phyloP scores from a whole-genome alignment of 2,329 filamentous ascomycete genomes.

The Sarocladium brachiariae region DNA sequence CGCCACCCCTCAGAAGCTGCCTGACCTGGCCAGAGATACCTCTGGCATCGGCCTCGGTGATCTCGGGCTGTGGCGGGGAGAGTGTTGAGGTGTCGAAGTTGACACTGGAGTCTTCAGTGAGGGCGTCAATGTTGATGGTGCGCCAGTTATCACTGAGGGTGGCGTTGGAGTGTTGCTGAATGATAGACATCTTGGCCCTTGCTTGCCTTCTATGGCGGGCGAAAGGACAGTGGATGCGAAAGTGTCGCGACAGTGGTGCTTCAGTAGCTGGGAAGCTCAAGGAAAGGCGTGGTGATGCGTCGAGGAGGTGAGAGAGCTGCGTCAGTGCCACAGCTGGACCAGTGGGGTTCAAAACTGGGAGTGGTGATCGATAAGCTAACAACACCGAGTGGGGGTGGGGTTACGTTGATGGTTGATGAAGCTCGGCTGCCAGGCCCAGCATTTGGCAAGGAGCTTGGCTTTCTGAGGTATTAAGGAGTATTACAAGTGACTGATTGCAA shows the following conservation, averaged over 20 bases:
- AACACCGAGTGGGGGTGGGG: slow-evolving; percentile 3
- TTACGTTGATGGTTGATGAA: too few species aligned
- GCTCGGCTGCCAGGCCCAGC: too few species aligned
- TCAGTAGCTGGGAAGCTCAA: neutral
- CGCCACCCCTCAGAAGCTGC: slow-evolving; percentile 79
- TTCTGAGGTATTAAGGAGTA: too few species aligned
- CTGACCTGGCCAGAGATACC: slow-evolving; percentile 73
- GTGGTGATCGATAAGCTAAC: slow-evolving; percentile 10
- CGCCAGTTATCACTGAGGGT: slow-evolving; percentile 63
- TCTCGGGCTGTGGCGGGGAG: slow-evolving; percentile 66
- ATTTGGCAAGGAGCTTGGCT: too few species aligned
- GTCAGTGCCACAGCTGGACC: slow-evolving; percentile 6
- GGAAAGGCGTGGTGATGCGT: neutral
- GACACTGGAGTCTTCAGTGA: slow-evolving; percentile 80
- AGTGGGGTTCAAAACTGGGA: slow-evolving; percentile 10
- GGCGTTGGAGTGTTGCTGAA: slow-evolving; percentile 56
- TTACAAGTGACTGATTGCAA: too few species aligned
- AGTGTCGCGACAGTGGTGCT: too few species aligned
- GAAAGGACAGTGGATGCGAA: too few species aligned
- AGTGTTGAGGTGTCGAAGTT: slow-evolving; percentile 90
- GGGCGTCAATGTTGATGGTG: slow-evolving; percentile 89
- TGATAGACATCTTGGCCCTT: slow-evolving; percentile 59
- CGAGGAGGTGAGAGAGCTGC: neutral
- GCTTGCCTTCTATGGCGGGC: too few species aligned
- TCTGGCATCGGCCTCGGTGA: slow-evolving; percentile 72